Evolutionary conservation across 768 basidiomycete species (phyloP).

Genomic region (Amanita subjunquillea): DNA sequence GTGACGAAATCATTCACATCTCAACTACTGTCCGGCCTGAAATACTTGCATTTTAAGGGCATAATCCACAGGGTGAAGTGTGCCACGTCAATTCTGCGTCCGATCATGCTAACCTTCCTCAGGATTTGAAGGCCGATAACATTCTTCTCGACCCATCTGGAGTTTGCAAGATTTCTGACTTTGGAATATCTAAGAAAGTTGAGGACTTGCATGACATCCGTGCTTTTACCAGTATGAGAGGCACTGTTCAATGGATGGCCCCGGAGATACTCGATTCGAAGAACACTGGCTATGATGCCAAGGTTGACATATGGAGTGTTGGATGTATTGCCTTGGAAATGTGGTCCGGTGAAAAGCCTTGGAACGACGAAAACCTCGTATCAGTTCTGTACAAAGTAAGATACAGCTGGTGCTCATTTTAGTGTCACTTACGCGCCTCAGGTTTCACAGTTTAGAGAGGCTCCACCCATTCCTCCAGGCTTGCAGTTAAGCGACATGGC

Average conservation of each 20-base stretch:
- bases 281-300: constrained; percentile 77
- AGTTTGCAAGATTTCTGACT: constrained; percentile 90
- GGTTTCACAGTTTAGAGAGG: constrained; percentile 55
- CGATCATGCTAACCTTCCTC: constrained; percentile 2
- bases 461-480: constrained; percentile 71
- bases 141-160: constrained; percentile 83
- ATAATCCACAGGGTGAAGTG: constrained; percentile 72
- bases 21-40: constrained; percentile 81
- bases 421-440: constrained; percentile 15
- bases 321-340: constrained; percentile 93
- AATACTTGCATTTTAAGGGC: constrained; percentile 76
- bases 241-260: constrained; percentile 95
- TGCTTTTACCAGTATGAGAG: constrained; percentile 72
- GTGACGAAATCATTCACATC: constrained; percentile 78
- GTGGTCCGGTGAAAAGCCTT: constrained; percentile 89
- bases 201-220: constrained; percentile 52
- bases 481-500: constrained; percentile 52
- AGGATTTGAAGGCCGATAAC: constrained; percentile 93
- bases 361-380: constrained; percentile 64
- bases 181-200: constrained; percentile 91
- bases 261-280: constrained; percentile 71
- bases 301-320: constrained; percentile 94
- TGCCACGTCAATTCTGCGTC: neutral
- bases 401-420: neutral
- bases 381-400: constrained; percentile 77